Base-by-base conservation (phyloP, 768 basidiomycete species). In the Collybiopsis luxurians region DNA sequence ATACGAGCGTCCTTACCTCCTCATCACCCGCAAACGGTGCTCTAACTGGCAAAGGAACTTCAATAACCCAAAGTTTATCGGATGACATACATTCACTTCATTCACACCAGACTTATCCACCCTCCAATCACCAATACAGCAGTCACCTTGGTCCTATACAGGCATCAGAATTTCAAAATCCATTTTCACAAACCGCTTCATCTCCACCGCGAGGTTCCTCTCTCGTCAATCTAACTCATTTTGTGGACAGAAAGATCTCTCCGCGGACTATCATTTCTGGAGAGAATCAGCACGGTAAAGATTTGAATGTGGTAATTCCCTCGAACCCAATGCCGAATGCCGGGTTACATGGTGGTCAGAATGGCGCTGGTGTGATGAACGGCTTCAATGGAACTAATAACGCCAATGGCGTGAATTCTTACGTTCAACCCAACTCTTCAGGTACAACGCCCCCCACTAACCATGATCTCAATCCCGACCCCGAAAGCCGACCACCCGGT, bases 211-310 rank as follows among this genome's bases (percentile, higher is more conserved):
- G n/a, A 66, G 71, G 45, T 55, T 58, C 40, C 21, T 46, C 51
- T 40, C 38, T 48, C 61, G 47, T 52, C 3, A 34, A 51, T 12
- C 26, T 40, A 1, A 52, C 39, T 19, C 46, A 60, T 13, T 40
- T 46, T n/a, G 56, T 57, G 39, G 62, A 61, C 44, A 73, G 75
- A 11, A 81, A 74, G 58, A 71, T 86, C 13, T 85, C 84, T 1
- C 85, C 84, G 1, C 86, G 80, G 64, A 78, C 77, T 3, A 59
- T 72, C 27, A 43, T 64, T 26, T 63, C 70, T 24, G n/a, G 30
- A 49, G 55, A 24, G 55, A 52, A 9, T 56, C 61, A 47, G 23
- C 43, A 55, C 26, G 28, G 38, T 17, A 42, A 47, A 28, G 48
- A 31, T 21, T 21, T 31, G 19, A 49, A 34, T 21, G 28, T 49